A percentile compares a stretch with the other conserved stretches of the same genome.
phyloP scores from a whole-genome alignment of 805 yeast species.

The Ogataea saltuana region DNA sequence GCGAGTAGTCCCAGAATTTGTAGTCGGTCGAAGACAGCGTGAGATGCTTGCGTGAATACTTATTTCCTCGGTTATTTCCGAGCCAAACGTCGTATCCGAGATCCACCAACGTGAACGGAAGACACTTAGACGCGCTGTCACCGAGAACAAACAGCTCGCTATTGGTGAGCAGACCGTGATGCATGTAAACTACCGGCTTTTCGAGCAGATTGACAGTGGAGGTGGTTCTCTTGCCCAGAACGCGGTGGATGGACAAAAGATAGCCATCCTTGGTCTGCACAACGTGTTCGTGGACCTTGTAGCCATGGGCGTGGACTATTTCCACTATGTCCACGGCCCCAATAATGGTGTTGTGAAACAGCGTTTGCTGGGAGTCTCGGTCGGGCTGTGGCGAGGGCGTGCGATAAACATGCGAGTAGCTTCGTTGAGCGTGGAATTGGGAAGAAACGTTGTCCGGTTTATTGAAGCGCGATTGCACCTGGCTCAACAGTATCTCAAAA shows the following conservation, averaged over 20 bases:
- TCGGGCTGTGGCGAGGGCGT: neutral
- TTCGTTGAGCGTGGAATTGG: neutral
- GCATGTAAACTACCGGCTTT: slow-evolving; percentile 65
- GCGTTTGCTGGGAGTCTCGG: too few relatives aligned
- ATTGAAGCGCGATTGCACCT: slow-evolving; percentile 17
- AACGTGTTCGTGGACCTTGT: slow-evolving; percentile 72
- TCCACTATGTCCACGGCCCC: slow-evolving; percentile 35
- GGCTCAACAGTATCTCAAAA: slow-evolving; percentile 21
- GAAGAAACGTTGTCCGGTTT: slow-evolving; percentile 27
- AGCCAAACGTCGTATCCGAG: slow-evolving; percentile 92
- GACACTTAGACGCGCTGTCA: slow-evolving; percentile 42
- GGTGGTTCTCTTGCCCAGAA: slow-evolving; percentile 35
- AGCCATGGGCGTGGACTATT: slow-evolving; percentile 49
- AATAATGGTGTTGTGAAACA: slow-evolving; percentile 22
- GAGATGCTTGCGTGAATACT: slow-evolving; percentile 81
- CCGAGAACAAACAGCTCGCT: slow-evolving; percentile 64
- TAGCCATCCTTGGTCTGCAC: slow-evolving; percentile 79
- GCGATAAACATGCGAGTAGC: neutral
- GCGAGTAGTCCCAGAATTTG: slow-evolving; percentile 84
- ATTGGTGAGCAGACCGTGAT: slow-evolving; percentile 86
- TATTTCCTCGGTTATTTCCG: slow-evolving; percentile 90
- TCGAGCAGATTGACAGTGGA: slow-evolving; percentile 6
- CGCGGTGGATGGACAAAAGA: slow-evolving; percentile 72
- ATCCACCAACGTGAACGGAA: slow-evolving; percentile 76
- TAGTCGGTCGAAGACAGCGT: slow-evolving; percentile 38